Percentiles rank a stretch among this genome's conserved stretches.
Evolutionary conservation across 176 grass and related monocot species (phyloP).

Genomic region (Eragrostis nindensis): DNA sequence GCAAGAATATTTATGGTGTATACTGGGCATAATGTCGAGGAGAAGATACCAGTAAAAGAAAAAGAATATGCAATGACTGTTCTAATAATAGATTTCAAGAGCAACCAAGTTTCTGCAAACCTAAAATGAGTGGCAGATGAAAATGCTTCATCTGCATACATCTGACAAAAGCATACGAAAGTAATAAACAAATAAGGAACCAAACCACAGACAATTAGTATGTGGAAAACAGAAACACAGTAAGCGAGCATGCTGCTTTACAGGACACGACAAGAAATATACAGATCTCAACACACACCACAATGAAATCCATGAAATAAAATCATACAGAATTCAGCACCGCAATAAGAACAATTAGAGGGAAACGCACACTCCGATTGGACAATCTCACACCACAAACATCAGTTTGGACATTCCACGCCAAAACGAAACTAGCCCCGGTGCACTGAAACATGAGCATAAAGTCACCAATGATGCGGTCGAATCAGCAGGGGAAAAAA

Average conservation of each 20-base stretch:
- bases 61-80: background rate
- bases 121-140: constrained; percentile 15
- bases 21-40: background rate
- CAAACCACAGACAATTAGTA: background rate
- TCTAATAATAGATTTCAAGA: background rate
- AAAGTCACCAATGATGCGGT: background rate
- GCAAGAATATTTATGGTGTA: background rate
- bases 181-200: constrained; percentile 8
- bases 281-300: constrained; percentile 2
- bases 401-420: background rate
- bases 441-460: background rate
- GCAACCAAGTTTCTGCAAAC: constrained; percentile 1
- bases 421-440: background rate
- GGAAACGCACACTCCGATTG: background rate
- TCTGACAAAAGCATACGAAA: background rate
- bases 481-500: background rate
- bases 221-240: background rate
- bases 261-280: background rate
- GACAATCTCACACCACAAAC: background rate
- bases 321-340: constrained; percentile 5
- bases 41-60: background rate
- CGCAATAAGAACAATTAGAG: background rate
- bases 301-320: background rate
- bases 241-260: background rate
- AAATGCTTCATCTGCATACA: background rate